Conservation (phyloP, 1,284 basidiomycete genomes). For the Marasmius sp. region DNA sequence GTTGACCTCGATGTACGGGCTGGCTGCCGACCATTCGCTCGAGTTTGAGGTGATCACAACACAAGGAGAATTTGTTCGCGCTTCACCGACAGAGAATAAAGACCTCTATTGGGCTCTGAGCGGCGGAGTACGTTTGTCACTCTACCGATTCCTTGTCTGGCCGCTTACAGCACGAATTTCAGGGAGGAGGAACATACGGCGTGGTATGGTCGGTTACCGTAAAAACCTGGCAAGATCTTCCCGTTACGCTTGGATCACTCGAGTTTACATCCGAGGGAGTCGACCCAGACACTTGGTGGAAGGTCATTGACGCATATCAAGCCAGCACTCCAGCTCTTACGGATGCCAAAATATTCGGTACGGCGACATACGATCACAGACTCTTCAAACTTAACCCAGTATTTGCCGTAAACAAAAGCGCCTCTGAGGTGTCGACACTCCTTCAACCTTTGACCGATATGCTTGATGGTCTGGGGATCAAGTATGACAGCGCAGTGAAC, state of each 20-base stretch:
- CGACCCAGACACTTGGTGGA: constrained; percentile 12
- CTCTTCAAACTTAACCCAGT: neutral
- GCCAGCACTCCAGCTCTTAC: constrained; percentile 8
- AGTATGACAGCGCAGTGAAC: neutral
- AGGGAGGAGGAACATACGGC: constrained; percentile 7
- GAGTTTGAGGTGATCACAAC: neutral
- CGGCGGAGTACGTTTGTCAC: neutral
- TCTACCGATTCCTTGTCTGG: neutral
- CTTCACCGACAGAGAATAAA: neutral
- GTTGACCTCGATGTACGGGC: constrained; percentile 1
- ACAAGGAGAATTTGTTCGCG: neutral
- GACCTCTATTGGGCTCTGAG: constrained; percentile 2
- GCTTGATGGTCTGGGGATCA: constrained; percentile 7
- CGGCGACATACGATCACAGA: neutral
- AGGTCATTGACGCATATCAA: constrained; percentile 13
- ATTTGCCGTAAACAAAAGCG: neutral
- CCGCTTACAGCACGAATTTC: no score
- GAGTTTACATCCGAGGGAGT: constrained; percentile 12
- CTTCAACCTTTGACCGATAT: neutral
- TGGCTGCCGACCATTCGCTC: constrained; percentile 2
- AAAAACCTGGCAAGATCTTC: constrained; percentile 11
- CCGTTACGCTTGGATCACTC: constrained; percentile 6
- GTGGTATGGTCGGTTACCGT: neutral
- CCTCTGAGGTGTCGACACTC: neutral
- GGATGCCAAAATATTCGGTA: neutral